Evolutionary conservation across 2,329 filamentous ascomycete species (phyloP).

Genomic region (Penicillium vulpinum): DNA sequence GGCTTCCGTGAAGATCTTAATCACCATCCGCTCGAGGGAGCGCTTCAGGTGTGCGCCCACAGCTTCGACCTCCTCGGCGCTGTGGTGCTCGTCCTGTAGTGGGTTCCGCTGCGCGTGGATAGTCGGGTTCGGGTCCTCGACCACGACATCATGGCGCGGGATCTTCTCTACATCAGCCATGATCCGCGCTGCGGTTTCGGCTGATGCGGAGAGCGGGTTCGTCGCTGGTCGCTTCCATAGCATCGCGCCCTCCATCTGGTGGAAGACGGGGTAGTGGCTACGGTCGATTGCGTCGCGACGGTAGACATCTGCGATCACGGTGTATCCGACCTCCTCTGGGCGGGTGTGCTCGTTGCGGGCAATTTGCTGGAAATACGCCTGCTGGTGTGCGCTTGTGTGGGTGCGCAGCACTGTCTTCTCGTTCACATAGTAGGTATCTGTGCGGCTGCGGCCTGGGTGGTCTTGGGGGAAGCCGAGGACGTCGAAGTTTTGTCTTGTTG

Average conservation of each 20-base stretch:
- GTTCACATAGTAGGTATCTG: conserved; percentile 96
- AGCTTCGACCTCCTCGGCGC: conserved; percentile 74
- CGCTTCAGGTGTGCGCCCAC: conserved; percentile 83
- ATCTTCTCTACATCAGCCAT: conserved; percentile 69
- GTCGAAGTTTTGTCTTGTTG: conserved; percentile 88
- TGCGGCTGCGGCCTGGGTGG: conserved; percentile 81
- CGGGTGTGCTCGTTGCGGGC: conserved; percentile 40
- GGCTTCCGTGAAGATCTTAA: conserved; percentile 81
- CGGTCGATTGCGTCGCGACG: conserved; percentile 91
- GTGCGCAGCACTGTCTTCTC: conserved; percentile 79
- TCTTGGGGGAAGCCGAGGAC: conserved; percentile 87
- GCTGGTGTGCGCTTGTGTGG: conserved; percentile 94
- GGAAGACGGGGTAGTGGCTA: conserved; percentile 94
- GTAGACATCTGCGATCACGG: conserved; percentile 93
- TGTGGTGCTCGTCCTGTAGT: conserved; percentile 71
- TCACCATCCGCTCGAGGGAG: conserved; percentile 84
- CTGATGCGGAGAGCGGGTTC: conserved; percentile 33
- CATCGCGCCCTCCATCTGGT: conserved; percentile 95
- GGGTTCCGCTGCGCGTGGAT: conserved; percentile 79
- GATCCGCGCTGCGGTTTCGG: conserved; percentile 60
- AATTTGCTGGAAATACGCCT: conserved; percentile 71
- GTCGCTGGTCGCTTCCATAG: conserved; percentile 71
- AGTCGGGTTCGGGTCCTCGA: conserved; percentile 80
- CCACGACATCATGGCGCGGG: conserved; percentile 70
- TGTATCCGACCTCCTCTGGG: conserved; percentile 65